Percentiles rank a stretch among this genome's conserved stretches.
phyloP scores from a whole-genome alignment of 495 filamentous ascomycete genomes.

The Margaritispora aquatica region DNA sequence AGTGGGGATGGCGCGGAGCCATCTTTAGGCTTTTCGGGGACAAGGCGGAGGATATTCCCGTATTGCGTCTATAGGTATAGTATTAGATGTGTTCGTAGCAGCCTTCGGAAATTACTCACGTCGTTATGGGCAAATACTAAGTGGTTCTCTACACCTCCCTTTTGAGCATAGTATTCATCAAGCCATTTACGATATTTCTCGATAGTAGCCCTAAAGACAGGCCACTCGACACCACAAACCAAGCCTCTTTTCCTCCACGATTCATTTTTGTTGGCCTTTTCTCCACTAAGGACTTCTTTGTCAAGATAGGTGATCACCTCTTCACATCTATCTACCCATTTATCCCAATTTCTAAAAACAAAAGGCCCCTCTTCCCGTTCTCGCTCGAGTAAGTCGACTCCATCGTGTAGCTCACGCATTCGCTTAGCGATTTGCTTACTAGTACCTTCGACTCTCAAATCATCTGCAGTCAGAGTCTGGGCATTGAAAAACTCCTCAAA shows the following conservation, averaged over 20 bases:
- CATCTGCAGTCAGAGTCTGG: slow-evolving; percentile 63
- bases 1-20: slow-evolving; percentile 71
- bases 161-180: slow-evolving; percentile 56
- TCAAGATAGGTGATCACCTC: slow-evolving; percentile 75
- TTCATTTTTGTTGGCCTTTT: slow-evolving; percentile 33
- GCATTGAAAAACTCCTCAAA: slow-evolving; percentile 94
- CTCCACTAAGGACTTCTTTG: slow-evolving; percentile 47
- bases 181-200: slow-evolving; percentile 75
- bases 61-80: slow-evolving; percentile 84
- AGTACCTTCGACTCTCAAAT: slow-evolving; percentile 75
- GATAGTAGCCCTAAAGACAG: slow-evolving; percentile 65
- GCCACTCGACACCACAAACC: slow-evolving; percentile 83
- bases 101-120: slow-evolving; percentile 44
- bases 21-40: slow-evolving; percentile 40
- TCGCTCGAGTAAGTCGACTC: slow-evolving; percentile 73
- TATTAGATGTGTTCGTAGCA: slow-evolving; percentile 15
- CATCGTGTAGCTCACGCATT: slow-evolving; percentile 93
- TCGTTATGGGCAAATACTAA: slow-evolving; percentile 97
- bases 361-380: slow-evolving; percentile 74
- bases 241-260: slow-evolving; percentile 63
- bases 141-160: slow-evolving; percentile 56
- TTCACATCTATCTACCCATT: slow-evolving; percentile 79
- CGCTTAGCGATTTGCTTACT: slow-evolving; percentile 96
- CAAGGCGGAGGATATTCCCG: slow-evolving; percentile 90
- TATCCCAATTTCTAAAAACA: slow-evolving; percentile 92